Percentiles rank a stretch among this genome's conserved stretches.
Evolutionary conservation across 2,329 filamentous ascomycete species (phyloP).

Genomic region (Xylariaceae sp.): DNA sequence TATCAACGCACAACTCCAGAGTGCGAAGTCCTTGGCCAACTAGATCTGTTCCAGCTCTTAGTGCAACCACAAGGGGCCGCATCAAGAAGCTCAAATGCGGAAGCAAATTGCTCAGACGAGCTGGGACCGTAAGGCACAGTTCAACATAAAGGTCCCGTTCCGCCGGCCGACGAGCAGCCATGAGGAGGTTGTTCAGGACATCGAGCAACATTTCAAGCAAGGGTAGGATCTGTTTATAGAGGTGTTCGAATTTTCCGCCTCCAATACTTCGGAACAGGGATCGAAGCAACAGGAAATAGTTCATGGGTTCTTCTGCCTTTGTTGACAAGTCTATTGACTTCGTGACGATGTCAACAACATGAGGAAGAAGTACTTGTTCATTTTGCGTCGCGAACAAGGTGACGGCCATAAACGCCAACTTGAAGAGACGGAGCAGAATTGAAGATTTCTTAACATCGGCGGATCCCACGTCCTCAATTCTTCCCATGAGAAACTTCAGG

Average conservation of each 20-base stretch:
- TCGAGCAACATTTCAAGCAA: conserved; percentile 96
- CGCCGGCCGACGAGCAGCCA: conserved; percentile 82
- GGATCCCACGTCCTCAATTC: conserved; percentile 90
- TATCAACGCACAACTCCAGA: conserved; percentile 94
- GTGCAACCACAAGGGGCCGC: conserved; percentile 91
- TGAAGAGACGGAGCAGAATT: conserved; percentile 89
- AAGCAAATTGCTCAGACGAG: conserved; percentile 85
- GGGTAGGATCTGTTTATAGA: conserved; percentile 97
- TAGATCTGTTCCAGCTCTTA: conserved; percentile 85
- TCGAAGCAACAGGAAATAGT: conserved; percentile 90
- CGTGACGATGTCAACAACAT: conserved; percentile 95
- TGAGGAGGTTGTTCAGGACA: conserved; percentile 88
- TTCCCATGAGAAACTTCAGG: conserved; percentile 92
- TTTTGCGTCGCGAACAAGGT: conserved; percentile 93
- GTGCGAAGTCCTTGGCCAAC: conserved; percentile 92
- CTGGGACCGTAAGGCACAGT: conserved; percentile 90
- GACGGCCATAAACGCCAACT: conserved; percentile 98
- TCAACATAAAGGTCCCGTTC: conserved; percentile 97
- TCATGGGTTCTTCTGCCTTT: conserved; percentile 94
- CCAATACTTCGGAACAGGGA: conserved; percentile 96
- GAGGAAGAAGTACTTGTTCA: conserved; percentile 88
- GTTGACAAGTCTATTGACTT: conserved; percentile 96
- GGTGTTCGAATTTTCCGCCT: conserved; percentile 91
- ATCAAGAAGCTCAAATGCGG: conserved; percentile 96
- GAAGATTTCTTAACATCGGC: conserved; percentile 88